Conservation (phyloP, 805 yeast genomes). For the Metschnikowia shivogae region DNA sequence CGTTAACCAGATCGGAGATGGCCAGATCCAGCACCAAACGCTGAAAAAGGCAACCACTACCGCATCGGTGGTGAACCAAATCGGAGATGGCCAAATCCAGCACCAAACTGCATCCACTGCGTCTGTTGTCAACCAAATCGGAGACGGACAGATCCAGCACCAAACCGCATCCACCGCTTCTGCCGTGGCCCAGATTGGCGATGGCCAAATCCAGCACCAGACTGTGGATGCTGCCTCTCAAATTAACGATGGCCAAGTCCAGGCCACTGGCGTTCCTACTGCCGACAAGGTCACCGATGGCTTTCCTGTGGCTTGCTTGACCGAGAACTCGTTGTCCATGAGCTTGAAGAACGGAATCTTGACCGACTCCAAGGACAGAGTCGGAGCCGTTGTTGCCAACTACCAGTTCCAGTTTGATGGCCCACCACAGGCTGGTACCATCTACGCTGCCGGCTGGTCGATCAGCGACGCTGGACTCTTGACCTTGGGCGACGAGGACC, state of each 20-base stretch:
- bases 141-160: slow-evolving; percentile 27
- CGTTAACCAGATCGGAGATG: slow-evolving; percentile 16
- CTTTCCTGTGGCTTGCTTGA: slow-evolving; percentile 20
- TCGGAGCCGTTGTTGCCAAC: slow-evolving; percentile 78
- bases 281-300: slow-evolving; percentile 10
- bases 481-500: slow-evolving; percentile 57
- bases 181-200: slow-evolving; percentile 17
- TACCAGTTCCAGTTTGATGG: slow-evolving; percentile 79
- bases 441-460: slow-evolving; percentile 35
- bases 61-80: slow-evolving; percentile 42
- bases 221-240: slow-evolving; percentile 17
- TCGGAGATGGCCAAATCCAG: slow-evolving; percentile 47
- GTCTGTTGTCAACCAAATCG: slow-evolving; percentile 21
- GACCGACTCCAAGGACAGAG: slow-evolving; percentile 58
- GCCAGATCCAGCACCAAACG: slow-evolving; percentile 16
- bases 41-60: slow-evolving; percentile 16
- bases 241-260: slow-evolving; percentile 31
- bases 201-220: slow-evolving; percentile 22
- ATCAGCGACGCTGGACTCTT: slow-evolving; percentile 52
- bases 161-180: slow-evolving; percentile 15
- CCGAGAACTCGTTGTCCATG: slow-evolving; percentile 47
- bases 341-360: slow-evolving; percentile 48
- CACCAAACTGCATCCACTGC: slow-evolving; percentile 30
- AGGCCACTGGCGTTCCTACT: slow-evolving; percentile 28
- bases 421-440: slow-evolving; percentile 61